Evolutionary conservation across 202 grass and related monocot species (phyloP), one percentile per base, ranked within the genome.

Genomic region (Digitaria exilis): DNA sequence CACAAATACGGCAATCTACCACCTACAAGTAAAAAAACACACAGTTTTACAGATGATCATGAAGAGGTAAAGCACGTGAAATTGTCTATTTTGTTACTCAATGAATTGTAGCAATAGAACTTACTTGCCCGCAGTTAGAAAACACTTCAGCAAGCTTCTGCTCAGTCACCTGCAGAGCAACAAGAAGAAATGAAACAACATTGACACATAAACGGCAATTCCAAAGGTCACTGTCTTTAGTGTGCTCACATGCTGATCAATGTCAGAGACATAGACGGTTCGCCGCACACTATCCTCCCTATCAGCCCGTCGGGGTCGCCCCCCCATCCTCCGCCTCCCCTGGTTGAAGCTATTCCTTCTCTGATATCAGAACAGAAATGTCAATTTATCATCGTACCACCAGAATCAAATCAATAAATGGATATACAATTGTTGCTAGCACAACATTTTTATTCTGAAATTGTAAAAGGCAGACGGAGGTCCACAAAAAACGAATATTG

Each of bases 71-170:
- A 18, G 22, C 60, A 46, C 12, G 0, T 34, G 37, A 71, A 71
- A 64, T 79, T 45, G 29, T 86, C 59, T 51, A 56, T 62, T 26
- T 58, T 42, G 19, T 43, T 70, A 63, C 35, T 18, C 26, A 64
- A 55, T 57, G 24, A 41, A 80, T 75, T 71, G 26, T 69, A 77
- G 83, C 76, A 45, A 69, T 43, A 82, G 34, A 82, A 84, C 86
- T 88, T 81, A 94, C 94, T 85, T 92, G 94, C 56, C 94, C 94
- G 48, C 92, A 97, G 49, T 59, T 92, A 77, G 90, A 88, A 29
- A 97, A 97, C 62, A 97, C 86, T 90, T 94, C 94, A 13, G 92
- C 95, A 64, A 97, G 92, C 78, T 93, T 97, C 57, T 97, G 92
- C 89, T 97, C 95, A 73, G 95, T 97, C 75, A 97, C 95, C 95